Evolutionary conservation across 371 early-diverging fungal species (phyloP), one percentile per base, ranked within the genome.

Genomic region (Actinomortierella wolfii): DNA sequence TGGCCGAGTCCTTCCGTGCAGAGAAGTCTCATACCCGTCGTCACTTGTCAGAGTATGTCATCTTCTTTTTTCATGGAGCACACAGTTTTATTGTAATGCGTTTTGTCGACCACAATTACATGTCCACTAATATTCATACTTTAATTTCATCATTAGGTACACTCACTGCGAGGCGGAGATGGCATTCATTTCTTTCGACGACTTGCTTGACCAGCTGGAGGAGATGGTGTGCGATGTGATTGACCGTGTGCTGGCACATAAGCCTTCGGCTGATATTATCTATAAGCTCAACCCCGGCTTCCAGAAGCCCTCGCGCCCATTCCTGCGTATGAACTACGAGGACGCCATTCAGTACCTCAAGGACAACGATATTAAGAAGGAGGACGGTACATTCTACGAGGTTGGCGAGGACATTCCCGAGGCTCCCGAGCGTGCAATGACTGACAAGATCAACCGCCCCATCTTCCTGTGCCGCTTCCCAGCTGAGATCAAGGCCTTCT

Each of bases 331-430:
- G 93, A 83, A 92, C 76, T 99, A 99, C 80, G 85, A 86, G 34
- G 99, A 99, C 53, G 99, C 99, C 34, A 99, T 99, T 67, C 78
- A 89, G 52, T 98, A 97, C 84, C 87, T 99, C 54, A 92, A 92
- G 78, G 96, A 94, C 25, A 78, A 95, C 76, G 88, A 89, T 50
- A 89, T 99, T 65, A 91, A 86, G 77, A 96, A 96, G 76, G 96
- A 94, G 64, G 93, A 96, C 64, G 97, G 94, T 26, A 86, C 83
- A 13, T 83, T 82, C 67, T 99, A 93, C 79, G 91, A 92, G 77
- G 92, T 94, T 76, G 99, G 99, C 50, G 99, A 99, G 68, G 99
- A 99, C 84, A 99, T 99, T 77, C 99, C 99, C 49, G 99, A 99
- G 84, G 89, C 93, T 25, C 99, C 99, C 51, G 99, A 99, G 78